Evolutionary conservation across 1,284 basidiomycete genomes (phyloP), one percentile per base, ranked within the genome.

Genomic region (Singerocomus inundabilis): DNA sequence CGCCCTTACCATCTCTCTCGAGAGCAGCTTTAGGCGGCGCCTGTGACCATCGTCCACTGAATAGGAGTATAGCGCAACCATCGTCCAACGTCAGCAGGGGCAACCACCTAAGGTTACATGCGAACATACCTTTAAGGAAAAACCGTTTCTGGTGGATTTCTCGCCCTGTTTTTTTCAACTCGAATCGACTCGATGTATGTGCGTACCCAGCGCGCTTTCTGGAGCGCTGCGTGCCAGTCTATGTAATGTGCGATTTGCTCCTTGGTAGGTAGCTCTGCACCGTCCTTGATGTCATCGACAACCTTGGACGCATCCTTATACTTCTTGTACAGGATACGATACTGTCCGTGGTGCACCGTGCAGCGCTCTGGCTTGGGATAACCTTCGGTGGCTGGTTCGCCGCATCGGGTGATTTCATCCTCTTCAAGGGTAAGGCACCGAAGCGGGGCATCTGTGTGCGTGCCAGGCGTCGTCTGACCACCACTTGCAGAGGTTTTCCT

Each of bases 101-200:
- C n/a, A n/a, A n/a, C n/a, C n/a, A n/a, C n/a, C n/a, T n/a, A n/a
- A n/a, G n/a, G n/a, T n/a, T n/a, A n/a, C 7, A 13, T 25, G 3
- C 39, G 4, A 16, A 54, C 64, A 35, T 33, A 49, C 66, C 55
- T 53, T 64, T 65, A 16, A 68, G 39, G 33, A 65, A 64, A 51
- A 69, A 68, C 3, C 61, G 55, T 29, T 28, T 51, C 11, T 53
- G 49, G 39, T 67, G 62, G 25, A 67, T 54, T 4, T 64, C 54
- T 30, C 67, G 48, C 0, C 69, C 69, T 1, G 53, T n/a, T 46
- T 39, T 55, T 58, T 43, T 70, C 68, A 0, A 59, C 53, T 1
- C 70, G 53, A 18, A 71, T 62, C n/a, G 63, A 63, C 39, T 68
- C 61, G 12, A 69, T 48, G 41, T 69, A 71, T 25, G 51, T 37